phyloP scores from a whole-genome alignment of 768 basidiomycete species.

The Coprinopsis sp. region DNA sequence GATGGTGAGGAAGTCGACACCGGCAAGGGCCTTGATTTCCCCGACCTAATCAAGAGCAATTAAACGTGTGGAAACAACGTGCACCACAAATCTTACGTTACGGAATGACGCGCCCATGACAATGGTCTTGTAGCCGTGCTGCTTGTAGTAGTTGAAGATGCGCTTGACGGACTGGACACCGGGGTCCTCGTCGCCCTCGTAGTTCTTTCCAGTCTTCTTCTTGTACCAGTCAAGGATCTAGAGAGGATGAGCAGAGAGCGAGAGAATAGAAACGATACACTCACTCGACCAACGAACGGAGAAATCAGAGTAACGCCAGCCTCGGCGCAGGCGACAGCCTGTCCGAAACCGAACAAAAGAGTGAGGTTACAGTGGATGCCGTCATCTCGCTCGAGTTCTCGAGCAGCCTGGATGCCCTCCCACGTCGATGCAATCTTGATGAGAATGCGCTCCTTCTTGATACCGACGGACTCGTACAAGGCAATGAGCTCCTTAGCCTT shows the following conservation, averaged over 20 bases:
- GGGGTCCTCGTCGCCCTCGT: constrained; percentile 89
- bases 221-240: constrained; percentile 99
- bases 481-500: constrained; percentile 90
- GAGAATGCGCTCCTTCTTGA: constrained; percentile 89
- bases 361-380: constrained; percentile 99
- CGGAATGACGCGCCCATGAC: constrained; percentile 99
- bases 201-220: constrained; percentile 80
- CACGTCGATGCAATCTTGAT: constrained; percentile 99
- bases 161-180: constrained; percentile 93
- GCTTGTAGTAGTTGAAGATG: constrained; percentile 99
- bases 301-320: constrained; percentile 98
- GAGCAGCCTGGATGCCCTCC: constrained; percentile 99
- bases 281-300: constrained; percentile 95
- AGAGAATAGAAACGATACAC: constrained; percentile 26
- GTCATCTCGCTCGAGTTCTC: constrained; percentile 89
- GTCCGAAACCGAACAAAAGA: constrained; percentile 96
- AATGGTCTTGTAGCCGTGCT: constrained; percentile 96
- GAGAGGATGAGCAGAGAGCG: constrained; percentile 6
- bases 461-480: constrained; percentile 91
- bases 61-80: constrained; percentile 1
- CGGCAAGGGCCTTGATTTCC: constrained; percentile 93
- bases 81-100: constrained; percentile 57
- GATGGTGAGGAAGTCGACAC: constrained; percentile 97
- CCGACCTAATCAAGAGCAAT: constrained; percentile 46
- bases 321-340: constrained; percentile 98